Evolutionary conservation across 192 early-diverging fungal genomes (phyloP).

Genomic region (Chytriomyces hyalinus): DNA sequence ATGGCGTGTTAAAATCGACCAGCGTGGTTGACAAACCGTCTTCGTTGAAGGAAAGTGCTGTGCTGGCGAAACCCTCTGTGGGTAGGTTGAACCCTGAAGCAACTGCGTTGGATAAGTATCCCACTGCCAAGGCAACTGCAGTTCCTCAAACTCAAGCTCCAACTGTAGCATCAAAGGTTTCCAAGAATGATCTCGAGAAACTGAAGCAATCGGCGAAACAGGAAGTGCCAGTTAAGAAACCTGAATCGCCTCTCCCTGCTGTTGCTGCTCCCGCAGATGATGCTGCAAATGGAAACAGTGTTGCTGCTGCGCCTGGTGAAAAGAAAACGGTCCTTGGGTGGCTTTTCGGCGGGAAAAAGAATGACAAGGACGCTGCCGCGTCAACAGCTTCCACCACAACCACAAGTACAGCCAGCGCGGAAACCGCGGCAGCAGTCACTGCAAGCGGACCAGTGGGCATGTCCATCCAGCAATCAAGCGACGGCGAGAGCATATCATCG

Average conservation of each 20-base stretch:
- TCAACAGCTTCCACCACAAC: not conserved
- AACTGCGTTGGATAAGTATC: not conserved
- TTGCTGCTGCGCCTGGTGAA: slow-evolving; percentile 7
- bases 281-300: not conserved
- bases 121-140: not conserved
- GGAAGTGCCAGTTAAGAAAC: too few species aligned
- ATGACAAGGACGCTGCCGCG: not conserved
- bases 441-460: not conserved
- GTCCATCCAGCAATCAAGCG: slow-evolving; percentile 15
- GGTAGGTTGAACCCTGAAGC: not conserved
- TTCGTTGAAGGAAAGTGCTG: not conserved
- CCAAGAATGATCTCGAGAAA: not conserved
- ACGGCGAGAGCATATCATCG: slow-evolving; percentile 15
- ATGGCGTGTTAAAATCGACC: not conserved
- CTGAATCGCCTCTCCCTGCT: too few species aligned
- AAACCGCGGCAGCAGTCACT: not conserved
- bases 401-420: not conserved
- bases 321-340: slow-evolving; percentile 31
- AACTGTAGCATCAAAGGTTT: not conserved
- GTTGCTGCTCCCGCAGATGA: not conserved
- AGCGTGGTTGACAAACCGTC: not conserved
- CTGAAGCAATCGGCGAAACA: not conserved
- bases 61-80: not conserved
- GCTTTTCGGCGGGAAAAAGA: slow-evolving; percentile 18
- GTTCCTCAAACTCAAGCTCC: not conserved